Percentiles rank a stretch among this genome's conserved stretches.
These are phyloP conservation scores for Penicillium roqueforti DNA, from an alignment of 495 filamentous ascomycete species.

Conservation along the genomic window DNA sequence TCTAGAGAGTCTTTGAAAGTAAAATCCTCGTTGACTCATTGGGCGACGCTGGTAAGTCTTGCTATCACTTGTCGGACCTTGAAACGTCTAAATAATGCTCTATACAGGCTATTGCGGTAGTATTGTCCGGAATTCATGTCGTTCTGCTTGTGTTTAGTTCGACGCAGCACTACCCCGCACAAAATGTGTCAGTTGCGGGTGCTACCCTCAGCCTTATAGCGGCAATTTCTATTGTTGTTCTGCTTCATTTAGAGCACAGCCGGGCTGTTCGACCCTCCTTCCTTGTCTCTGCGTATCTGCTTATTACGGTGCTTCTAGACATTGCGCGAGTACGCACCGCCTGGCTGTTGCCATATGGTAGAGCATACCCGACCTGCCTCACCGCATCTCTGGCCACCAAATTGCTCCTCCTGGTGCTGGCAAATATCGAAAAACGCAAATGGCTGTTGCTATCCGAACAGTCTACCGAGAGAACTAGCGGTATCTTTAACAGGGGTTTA, in stretches of 20 bases:
- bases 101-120: conserved; percentile 28
- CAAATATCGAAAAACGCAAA: conserved; percentile 42
- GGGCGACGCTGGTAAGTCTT: conserved; percentile 12
- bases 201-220: conserved; percentile 30
- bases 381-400: conserved; percentile 40
- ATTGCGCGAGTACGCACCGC: conserved; percentile 45
- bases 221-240: conserved; percentile 35
- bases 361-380: conserved; percentile 30
- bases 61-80: background rate
- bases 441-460: conserved; percentile 24
- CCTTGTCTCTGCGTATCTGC: conserved; percentile 49
- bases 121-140: conserved; percentile 34
- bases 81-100: background rate
- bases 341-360: conserved; percentile 32
- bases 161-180: conserved; percentile 24
- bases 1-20: conserved; percentile 36
- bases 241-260: conserved; percentile 44
- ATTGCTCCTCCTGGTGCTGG: conserved; percentile 37
- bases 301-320: conserved; percentile 50
- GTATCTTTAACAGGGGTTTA: conserved; percentile 41
- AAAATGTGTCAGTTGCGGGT: conserved; percentile 33
- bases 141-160: conserved; percentile 33
- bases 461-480: conserved; percentile 48
- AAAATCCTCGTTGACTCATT: conserved; percentile 5
- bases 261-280: conserved; percentile 45